phyloP scores from a whole-genome alignment of 2,329 filamentous ascomycete genomes.

The Trichophyton benhamiae region DNA sequence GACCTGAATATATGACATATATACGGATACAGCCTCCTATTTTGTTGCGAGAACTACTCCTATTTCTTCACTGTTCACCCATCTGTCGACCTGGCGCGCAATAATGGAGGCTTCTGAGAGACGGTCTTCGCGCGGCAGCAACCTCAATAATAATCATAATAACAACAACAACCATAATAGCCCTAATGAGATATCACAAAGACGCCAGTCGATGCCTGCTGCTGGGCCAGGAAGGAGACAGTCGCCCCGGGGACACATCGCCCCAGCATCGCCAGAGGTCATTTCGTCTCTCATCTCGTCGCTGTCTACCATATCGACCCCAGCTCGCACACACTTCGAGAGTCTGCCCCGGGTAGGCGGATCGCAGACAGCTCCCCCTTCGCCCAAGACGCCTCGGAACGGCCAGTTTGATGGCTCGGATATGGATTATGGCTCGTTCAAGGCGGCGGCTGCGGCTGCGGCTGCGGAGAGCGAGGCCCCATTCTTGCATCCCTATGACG shows the following conservation, averaged over 20 bases:
- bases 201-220: constrained; percentile 34
- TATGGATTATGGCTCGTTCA: constrained; percentile 59
- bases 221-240: constrained; percentile 16
- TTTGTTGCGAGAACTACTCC: neutral
- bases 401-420: constrained; percentile 42
- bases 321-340: constrained; percentile 59
- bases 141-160: no score
- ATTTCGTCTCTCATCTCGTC: constrained; percentile 52
- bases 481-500: constrained; percentile 43
- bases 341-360: constrained; percentile 33
- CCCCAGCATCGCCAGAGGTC: constrained; percentile 37
- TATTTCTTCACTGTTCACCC: neutral
- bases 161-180: neutral
- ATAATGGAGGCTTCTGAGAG: no score
- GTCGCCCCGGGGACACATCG: constrained; percentile 22
- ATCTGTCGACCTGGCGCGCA: neutral
- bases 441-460: constrained; percentile 41
- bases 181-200: constrained; percentile 3
- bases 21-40: neutral
- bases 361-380: constrained; percentile 29
- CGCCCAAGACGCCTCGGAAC: constrained; percentile 21
- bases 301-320: constrained; percentile 48
- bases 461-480: constrained; percentile 40
- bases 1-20: neutral
- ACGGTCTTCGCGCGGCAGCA: no score